These are phyloP conservation scores for Encephalitozoon hellem DNA, from an alignment of 371 early-diverging fungal species.

Conservation along the genomic window DNA sequence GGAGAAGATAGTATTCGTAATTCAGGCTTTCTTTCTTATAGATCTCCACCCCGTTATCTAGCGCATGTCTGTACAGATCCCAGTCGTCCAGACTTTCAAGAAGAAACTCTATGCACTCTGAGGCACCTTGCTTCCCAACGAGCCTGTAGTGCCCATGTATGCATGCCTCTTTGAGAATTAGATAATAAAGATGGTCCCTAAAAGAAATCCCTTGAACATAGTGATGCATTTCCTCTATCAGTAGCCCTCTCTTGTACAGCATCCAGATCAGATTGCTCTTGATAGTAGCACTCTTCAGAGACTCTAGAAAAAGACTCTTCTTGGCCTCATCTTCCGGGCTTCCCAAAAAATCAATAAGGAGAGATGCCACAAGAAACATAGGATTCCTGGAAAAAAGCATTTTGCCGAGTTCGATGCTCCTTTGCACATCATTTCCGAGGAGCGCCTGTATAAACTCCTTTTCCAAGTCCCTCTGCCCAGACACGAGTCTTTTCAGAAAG, in stretches of 20 bases:
- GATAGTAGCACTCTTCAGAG: slow-evolving; percentile 7
- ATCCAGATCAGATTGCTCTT: slow-evolving; percentile 23
- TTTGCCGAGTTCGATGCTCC: neutral
- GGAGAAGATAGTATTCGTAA: slow-evolving; percentile 32
- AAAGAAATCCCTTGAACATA: slow-evolving; percentile 4
- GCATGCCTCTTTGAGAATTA: slow-evolving; percentile 33
- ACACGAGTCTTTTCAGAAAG: neutral
- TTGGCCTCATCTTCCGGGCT: neutral
- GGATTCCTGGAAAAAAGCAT: neutral
- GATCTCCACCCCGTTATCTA: slow-evolving; percentile 33
- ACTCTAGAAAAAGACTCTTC: neutral
- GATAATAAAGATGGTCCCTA: slow-evolving; percentile 25
- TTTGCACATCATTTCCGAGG: neutral
- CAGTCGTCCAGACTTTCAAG: slow-evolving; percentile 56
- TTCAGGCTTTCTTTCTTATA: slow-evolving; percentile 8
- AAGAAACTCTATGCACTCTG: slow-evolving; percentile 10
- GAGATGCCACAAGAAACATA: neutral
- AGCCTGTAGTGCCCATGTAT: slow-evolving; percentile 13
- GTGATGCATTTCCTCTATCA: neutral
- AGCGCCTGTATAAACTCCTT: neutral
- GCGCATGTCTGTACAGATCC: slow-evolving; percentile 50
- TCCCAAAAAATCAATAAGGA: neutral
- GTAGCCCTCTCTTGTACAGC: slow-evolving; percentile 24
- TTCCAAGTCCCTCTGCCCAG: neutral
- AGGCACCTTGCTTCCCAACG: neutral